phyloP scores from a whole-genome alignment of 352 stramenopile genomes.

The Phytophthora foliorum region DNA sequence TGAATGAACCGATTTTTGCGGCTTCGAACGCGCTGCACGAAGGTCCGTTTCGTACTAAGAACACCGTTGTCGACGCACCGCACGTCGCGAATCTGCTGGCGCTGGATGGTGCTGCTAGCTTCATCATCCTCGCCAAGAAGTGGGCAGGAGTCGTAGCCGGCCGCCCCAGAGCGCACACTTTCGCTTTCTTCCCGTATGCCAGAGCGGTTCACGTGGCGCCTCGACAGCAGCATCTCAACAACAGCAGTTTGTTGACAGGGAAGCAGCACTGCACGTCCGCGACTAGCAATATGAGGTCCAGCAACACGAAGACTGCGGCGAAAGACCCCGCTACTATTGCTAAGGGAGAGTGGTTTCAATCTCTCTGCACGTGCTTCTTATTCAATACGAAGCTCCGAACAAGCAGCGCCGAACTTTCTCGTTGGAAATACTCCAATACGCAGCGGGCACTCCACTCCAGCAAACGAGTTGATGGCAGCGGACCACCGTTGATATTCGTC shows the following conservation, averaged over 20 bases:
- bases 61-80: conserved; percentile 37
- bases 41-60: conserved; percentile 18
- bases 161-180: neutral
- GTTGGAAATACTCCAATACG: neutral
- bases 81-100: conserved; percentile 33
- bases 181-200: conserved; percentile 10
- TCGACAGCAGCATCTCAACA: conserved; percentile 24
- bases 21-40: conserved; percentile 44
- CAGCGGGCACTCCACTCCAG: neutral
- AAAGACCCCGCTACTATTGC: no score
- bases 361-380: conserved; percentile 34
- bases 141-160: conserved; percentile 27
- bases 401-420: neutral
- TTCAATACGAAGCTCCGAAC: conserved; percentile 8
- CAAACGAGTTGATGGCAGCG: neutral
- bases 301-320: neutral
- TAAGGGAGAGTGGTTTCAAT: neutral
- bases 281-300: neutral
- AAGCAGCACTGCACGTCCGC: neutral
- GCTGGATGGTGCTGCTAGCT: neutral
- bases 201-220: neutral
- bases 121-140: conserved; percentile 31
- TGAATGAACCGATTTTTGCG: conserved; percentile 79
- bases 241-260: neutral
- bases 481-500: no score